Conservation (phyloP, 352 stramenopile species). For the Saprolegnia diclina region DNA sequence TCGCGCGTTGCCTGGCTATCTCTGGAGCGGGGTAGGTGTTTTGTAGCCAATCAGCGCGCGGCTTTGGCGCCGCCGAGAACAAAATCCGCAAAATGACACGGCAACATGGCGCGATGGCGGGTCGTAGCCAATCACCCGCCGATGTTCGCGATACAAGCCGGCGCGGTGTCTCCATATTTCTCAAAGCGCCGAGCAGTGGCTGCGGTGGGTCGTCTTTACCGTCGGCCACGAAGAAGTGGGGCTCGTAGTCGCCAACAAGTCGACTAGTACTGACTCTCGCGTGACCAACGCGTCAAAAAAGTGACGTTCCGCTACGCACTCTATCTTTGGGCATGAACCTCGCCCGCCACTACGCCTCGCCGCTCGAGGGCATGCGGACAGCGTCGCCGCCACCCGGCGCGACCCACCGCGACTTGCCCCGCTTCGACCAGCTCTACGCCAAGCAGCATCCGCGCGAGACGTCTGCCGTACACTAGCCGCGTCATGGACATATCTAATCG, state of each 20-base stretch:
- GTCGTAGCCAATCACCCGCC: not conserved
- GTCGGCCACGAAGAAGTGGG: not conserved
- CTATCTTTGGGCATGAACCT: too few species aligned
- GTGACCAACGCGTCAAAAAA: not conserved
- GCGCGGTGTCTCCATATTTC: not conserved
- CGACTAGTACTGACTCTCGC: not conserved
- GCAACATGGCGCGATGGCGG: not conserved
- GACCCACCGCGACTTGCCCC: not conserved
- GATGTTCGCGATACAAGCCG: not conserved
- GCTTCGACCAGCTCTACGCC: not conserved
- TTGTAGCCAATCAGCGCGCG: not conserved
- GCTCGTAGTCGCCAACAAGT: not conserved
- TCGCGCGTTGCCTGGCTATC: not conserved
- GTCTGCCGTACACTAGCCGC: not conserved
- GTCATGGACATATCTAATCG: not conserved
- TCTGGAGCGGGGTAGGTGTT: not conserved
- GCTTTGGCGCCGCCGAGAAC: not conserved
- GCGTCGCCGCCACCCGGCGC: conserved; percentile 3
- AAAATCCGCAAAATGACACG: conserved; percentile 1
- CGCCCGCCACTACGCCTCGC: too few species aligned
- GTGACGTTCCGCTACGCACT: not conserved
- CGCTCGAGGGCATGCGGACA: not conserved
- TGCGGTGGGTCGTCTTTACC: not conserved
- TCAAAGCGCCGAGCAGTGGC: not conserved
- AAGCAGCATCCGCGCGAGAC: not conserved